A percentile compares a stretch with the other conserved stretches of the same genome.
Conservation (phyloP, 2,329 filamentous ascomycete genomes). For the Phaeosphaeria sp. region DNA sequence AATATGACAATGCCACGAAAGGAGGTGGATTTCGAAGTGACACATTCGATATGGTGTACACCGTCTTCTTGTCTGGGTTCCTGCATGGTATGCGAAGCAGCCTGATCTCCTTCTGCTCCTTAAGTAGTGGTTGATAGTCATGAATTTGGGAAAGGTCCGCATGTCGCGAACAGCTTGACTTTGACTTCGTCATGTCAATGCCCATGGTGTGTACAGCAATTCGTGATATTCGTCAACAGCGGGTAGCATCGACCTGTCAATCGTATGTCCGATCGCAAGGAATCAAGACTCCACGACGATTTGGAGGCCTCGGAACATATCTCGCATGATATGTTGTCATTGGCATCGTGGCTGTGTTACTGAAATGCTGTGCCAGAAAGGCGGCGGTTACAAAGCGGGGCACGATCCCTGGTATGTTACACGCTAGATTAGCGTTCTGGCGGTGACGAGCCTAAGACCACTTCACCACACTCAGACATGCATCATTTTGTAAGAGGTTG, state of each 20-base stretch:
- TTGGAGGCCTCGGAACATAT: too few relatives aligned
- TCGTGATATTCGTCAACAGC: too few relatives aligned
- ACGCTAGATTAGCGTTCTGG: background rate
- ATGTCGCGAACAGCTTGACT: background rate
- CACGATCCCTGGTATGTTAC: background rate
- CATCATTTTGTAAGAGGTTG: background rate
- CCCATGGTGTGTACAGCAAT: too few relatives aligned
- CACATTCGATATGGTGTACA: constrained; percentile 1
- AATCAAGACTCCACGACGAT: too few relatives aligned
- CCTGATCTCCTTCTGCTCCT: constrained; percentile 4
- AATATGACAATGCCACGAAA: constrained; percentile 12
- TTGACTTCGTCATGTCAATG: too few relatives aligned
- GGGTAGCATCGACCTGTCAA: too few relatives aligned
- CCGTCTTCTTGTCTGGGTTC: background rate
- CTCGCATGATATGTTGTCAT: background rate
- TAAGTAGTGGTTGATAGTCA: background rate
- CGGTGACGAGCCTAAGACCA: too few relatives aligned
- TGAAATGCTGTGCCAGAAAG: background rate
- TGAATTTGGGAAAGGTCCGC: background rate
- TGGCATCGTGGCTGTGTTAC: background rate
- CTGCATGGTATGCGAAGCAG: constrained; percentile 6
- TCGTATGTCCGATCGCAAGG: too few relatives aligned
- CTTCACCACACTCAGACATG: background rate
- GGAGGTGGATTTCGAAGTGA: background rate
- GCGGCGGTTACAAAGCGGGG: background rate